phyloP scores from a whole-genome alignment of 306 rosid genomes.

The Malus sylvestris region DNA sequence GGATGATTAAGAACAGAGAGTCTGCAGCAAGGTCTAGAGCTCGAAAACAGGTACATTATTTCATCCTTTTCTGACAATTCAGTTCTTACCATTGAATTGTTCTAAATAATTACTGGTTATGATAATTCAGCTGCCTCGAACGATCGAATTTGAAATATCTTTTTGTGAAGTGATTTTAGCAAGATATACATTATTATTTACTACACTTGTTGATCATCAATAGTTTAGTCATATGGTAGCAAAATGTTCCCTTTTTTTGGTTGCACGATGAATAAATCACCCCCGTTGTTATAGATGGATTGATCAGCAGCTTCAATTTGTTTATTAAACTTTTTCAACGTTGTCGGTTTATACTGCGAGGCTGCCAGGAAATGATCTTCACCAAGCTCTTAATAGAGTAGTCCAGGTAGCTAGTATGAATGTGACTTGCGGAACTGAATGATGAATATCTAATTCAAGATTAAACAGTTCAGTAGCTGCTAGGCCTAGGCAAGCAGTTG shows the following conservation, averaged over 20 bases:
- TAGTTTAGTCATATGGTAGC: neutral
- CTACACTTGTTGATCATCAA: neutral
- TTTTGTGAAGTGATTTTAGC: neutral
- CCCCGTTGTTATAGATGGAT: neutral
- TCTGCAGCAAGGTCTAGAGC: slow-evolving; percentile 98
- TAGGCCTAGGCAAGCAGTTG: neutral
- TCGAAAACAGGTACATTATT: slow-evolving; percentile 64
- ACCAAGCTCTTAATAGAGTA: neutral
- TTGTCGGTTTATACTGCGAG: neutral
- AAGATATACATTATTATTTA: neutral
- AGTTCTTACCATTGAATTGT: neutral
- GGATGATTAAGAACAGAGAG: slow-evolving; percentile 96
- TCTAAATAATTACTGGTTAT: neutral
- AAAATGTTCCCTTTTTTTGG: neutral
- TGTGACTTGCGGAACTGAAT: neutral
- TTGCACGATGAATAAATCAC: neutral
- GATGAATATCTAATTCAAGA: neutral
- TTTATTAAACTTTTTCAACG: neutral
- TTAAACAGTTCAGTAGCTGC: neutral
- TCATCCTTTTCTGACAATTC: neutral
- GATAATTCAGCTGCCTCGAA: neutral
- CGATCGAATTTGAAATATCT: neutral
- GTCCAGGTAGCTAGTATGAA: neutral
- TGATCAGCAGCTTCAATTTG: neutral
- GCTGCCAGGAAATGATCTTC: neutral